These are phyloP conservation scores for Ascochyta koolunga DNA, from an alignment of 2,329 filamentous ascomycete genomes.

Conservation along the genomic window DNA sequence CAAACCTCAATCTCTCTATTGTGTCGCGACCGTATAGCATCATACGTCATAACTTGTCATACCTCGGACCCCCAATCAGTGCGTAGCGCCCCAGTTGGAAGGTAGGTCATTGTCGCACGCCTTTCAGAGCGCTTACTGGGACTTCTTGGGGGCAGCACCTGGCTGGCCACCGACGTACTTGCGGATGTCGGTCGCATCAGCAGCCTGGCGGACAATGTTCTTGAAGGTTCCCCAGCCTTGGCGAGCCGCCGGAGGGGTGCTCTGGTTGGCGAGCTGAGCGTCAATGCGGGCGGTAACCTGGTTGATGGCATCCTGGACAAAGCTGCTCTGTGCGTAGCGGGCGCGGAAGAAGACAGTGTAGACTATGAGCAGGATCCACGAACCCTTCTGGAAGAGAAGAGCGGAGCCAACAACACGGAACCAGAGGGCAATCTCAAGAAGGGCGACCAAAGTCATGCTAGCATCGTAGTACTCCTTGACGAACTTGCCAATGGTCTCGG, in stretches of 20 bases:
- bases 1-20: slow-evolving; percentile 2
- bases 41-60: slow-evolving; percentile 33
- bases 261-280: slow-evolving; percentile 82
- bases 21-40: slow-evolving; percentile 18
- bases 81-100: slow-evolving; percentile 20
- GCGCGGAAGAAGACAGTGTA: slow-evolving; percentile 95
- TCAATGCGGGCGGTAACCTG: slow-evolving; percentile 78
- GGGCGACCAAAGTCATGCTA: slow-evolving; percentile 91
- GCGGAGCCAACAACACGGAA: slow-evolving; percentile 80
- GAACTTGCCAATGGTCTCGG: slow-evolving; percentile 86
- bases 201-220: slow-evolving; percentile 72
- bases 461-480: slow-evolving; percentile 98
- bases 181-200: slow-evolving; percentile 78
- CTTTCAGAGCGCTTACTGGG: slow-evolving; percentile 49
- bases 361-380: slow-evolving; percentile 83
- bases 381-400: slow-evolving; percentile 85
- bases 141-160: slow-evolving; percentile 68
- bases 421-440: slow-evolving; percentile 87
- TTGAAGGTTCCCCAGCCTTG: slow-evolving; percentile 84
- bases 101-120: slow-evolving; percentile 22
- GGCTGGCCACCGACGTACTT: slow-evolving; percentile 68
- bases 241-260: slow-evolving; percentile 78
- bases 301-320: slow-evolving; percentile 83
- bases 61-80: slow-evolving; percentile 21
- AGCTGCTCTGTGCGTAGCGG: slow-evolving; percentile 85